Evolutionary conservation across 2,329 filamentous ascomycete genomes (phyloP).

Genomic region (Aureobasidium musti): DNA sequence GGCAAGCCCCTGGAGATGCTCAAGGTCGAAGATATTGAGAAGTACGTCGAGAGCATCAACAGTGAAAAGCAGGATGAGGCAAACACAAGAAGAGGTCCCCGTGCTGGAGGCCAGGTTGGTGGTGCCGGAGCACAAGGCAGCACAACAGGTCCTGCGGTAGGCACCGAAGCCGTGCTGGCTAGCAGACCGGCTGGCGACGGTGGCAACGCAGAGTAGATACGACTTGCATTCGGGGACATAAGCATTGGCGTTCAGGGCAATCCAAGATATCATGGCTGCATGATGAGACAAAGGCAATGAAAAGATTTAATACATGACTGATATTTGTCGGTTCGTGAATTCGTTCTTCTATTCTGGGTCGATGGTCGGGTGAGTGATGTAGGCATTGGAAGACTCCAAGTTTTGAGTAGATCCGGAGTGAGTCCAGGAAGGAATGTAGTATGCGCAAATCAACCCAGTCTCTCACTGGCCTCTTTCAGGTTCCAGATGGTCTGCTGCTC

Average conservation of each 20-base stretch:
- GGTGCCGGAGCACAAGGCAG: conserved; percentile 33
- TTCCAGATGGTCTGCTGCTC: conserved; percentile 71
- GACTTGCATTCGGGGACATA: conserved; percentile 25
- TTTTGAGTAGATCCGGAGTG: not conserved
- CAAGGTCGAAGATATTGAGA: conserved; percentile 92
- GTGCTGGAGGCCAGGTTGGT: conserved; percentile 40
- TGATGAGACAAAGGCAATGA: conserved; percentile 27
- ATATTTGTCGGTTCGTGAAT: conserved; percentile 17
- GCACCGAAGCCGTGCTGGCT: conserved; percentile 41
- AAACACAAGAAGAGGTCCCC: conserved; percentile 84
- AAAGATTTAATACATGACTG: conserved; percentile 14
- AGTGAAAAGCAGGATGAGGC: conserved; percentile 99
- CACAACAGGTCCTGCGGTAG: conserved; percentile 33
- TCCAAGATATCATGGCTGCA: conserved; percentile 26
- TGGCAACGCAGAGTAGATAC: conserved; percentile 31
- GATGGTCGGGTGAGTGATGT: not conserved
- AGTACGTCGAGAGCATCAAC: conserved; percentile 98
- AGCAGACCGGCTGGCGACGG: conserved; percentile 42
- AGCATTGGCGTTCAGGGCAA: conserved; percentile 34
- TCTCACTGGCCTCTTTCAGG: conserved; percentile 71
- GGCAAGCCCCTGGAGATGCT: conserved; percentile 91
- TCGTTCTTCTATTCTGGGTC: conserved; percentile 11
- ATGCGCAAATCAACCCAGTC: conserved; percentile 62
- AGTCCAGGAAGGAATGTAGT: not conserved
- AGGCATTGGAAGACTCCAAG: not conserved